phyloP scores from a whole-genome alignment of 2,329 filamentous ascomycete genomes.

The Arthrocladium fulminans region DNA sequence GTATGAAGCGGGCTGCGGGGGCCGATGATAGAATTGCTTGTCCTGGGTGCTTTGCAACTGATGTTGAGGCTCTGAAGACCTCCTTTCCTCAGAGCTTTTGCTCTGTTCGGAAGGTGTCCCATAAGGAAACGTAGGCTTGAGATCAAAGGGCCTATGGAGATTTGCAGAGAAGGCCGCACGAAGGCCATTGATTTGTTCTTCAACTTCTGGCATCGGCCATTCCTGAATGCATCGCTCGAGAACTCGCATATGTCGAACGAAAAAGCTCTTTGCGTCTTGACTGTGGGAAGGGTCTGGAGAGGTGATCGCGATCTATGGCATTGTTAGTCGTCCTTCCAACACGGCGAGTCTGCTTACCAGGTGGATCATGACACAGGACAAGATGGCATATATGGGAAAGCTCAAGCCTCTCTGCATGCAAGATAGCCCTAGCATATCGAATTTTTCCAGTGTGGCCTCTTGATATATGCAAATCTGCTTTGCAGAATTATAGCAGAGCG shows the following conservation, averaged over 20 bases:
- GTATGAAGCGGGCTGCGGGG: slow-evolving; percentile 13
- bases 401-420: slow-evolving; percentile 93
- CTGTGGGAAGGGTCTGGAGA: slow-evolving; percentile 87
- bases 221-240: slow-evolving; percentile 73
- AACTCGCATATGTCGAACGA: slow-evolving; percentile 87
- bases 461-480: slow-evolving; percentile 79
- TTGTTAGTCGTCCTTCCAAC: slow-evolving; percentile 17
- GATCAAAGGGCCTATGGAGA: slow-evolving; percentile 70
- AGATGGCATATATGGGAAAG: slow-evolving; percentile 84
- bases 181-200: slow-evolving; percentile 79
- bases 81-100: slow-evolving; percentile 2
- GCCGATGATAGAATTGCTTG: slow-evolving; percentile 2
- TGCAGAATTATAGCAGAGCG: slow-evolving; percentile 73
- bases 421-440: slow-evolving; percentile 68
- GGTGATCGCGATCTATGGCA: slow-evolving; percentile 69
- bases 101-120: slow-evolving; percentile 61
- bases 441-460: slow-evolving; percentile 68
- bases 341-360: slow-evolving; percentile 53
- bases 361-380: slow-evolving; percentile 89
- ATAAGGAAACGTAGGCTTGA: slow-evolving; percentile 81
- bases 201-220: slow-evolving; percentile 84
- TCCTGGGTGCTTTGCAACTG: slow-evolving; percentile 7
- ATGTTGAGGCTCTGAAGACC: slow-evolving; percentile 27
- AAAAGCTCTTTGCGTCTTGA: slow-evolving; percentile 75
- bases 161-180: slow-evolving; percentile 88